A percentile compares a stretch with the other conserved stretches of the same genome.
These are phyloP conservation scores for Claviceps sp. DNA, from an alignment of 2,329 filamentous ascomycete species.

Conservation along the genomic window DNA sequence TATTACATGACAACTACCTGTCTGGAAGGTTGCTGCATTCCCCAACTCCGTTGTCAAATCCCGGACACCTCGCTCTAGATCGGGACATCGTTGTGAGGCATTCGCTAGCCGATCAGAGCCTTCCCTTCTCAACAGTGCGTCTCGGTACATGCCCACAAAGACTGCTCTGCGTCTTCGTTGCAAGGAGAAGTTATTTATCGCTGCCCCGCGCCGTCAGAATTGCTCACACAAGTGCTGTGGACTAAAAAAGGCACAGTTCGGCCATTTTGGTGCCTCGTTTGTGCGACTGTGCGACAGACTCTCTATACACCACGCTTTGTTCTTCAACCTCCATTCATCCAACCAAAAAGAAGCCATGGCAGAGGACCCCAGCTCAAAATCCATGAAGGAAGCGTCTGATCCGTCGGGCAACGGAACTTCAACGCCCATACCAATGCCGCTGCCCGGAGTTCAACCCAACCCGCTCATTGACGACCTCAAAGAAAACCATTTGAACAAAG, in stretches of 20 bases:
- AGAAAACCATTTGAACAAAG: slow-evolving; percentile 24
- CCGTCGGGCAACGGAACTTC: neutral
- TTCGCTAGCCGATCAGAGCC: neutral
- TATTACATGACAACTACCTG: neutral
- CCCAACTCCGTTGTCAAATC: neutral
- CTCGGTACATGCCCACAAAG: neutral
- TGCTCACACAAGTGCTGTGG: neutral
- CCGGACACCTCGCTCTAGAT: neutral
- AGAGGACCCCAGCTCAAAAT: neutral
- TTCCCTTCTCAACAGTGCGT: neutral
- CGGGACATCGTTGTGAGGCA: neutral
- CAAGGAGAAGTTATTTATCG: neutral
- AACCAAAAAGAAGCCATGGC: slow-evolving; percentile 1
- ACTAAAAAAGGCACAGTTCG: neutral
- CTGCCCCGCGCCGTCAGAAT: neutral
- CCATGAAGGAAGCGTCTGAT: neutral
- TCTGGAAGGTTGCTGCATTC: neutral
- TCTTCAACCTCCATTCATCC: neutral
- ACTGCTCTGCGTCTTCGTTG: neutral
- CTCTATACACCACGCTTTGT: neutral
- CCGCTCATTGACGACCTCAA: slow-evolving; percentile 24
- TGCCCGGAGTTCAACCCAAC: slow-evolving; percentile 17
- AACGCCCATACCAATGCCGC: neutral
- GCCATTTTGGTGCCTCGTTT: neutral
- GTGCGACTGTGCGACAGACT: neutral